Evolutionary conservation across 2,329 filamentous ascomycete genomes (phyloP).

Genomic region (Plectosphaerella cucumerina): DNA sequence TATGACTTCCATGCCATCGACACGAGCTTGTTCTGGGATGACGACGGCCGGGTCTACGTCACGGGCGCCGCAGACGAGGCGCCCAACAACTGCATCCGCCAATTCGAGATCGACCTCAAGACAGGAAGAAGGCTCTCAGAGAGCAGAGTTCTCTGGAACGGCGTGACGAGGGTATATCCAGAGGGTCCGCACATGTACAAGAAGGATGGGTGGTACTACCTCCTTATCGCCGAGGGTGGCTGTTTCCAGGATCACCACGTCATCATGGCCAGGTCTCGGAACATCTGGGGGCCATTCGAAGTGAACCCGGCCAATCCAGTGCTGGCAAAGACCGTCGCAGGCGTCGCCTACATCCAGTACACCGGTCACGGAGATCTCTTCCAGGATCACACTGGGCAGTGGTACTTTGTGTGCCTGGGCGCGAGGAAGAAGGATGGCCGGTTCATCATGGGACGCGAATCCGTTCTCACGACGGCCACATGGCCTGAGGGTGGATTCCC

Average conservation of each 20-base stretch:
- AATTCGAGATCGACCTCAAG: slow-evolving; percentile 15
- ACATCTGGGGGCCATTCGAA: slow-evolving; percentile 59
- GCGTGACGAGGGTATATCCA: slow-evolving; percentile 34
- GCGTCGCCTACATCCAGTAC: slow-evolving; percentile 40
- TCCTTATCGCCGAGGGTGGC: slow-evolving; percentile 43
- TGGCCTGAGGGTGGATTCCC: slow-evolving; percentile 32
- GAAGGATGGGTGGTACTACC: slow-evolving; percentile 37
- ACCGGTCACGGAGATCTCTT: slow-evolving; percentile 50
- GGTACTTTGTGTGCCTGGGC: slow-evolving; percentile 48
- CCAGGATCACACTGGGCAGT: slow-evolving; percentile 45
- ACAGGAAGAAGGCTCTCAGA: slow-evolving; percentile 17
- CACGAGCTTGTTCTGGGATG: slow-evolving; percentile 40
- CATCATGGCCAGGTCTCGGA: slow-evolving; percentile 48
- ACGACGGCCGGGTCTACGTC: slow-evolving; percentile 27
- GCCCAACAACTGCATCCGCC: slow-evolving; percentile 7
- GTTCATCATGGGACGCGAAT: slow-evolving; percentile 51
- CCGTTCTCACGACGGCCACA: slow-evolving; percentile 33
- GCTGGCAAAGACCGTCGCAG: slow-evolving; percentile 44
- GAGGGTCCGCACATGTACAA: slow-evolving; percentile 46
- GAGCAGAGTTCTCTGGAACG: slow-evolving; percentile 32
- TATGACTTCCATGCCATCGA: slow-evolving; percentile 39
- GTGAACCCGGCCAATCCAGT: slow-evolving; percentile 53
- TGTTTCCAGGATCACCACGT: slow-evolving; percentile 44
- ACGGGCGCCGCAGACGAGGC: background rate
- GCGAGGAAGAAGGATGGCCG: slow-evolving; percentile 46